Percentiles rank a stretch among this genome's conserved stretches.
Evolutionary conservation across 2,329 filamentous ascomycete genomes (phyloP).

Genomic region (Botrytis porri): DNA sequence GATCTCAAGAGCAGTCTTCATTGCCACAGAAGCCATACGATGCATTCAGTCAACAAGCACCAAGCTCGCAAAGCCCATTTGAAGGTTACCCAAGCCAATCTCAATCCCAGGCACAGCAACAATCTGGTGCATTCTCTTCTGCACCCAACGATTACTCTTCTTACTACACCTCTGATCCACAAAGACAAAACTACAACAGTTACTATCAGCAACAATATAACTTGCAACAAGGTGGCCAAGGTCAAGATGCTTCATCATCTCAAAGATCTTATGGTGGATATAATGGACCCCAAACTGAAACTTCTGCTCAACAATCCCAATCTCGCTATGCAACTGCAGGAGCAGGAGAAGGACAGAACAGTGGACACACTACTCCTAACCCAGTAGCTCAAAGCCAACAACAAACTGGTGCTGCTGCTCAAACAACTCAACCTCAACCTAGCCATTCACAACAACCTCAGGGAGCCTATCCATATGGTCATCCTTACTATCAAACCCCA

Average conservation of each 20-base stretch:
- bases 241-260: conserved; percentile 66
- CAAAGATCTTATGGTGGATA: conserved; percentile 80
- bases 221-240: conserved; percentile 52
- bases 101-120: conserved; percentile 55
- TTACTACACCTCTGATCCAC: conserved; percentile 77
- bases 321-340: conserved; percentile 58
- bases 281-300: conserved; percentile 60
- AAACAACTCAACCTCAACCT: conserved; percentile 41
- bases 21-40: conserved; percentile 80
- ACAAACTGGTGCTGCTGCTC: conserved; percentile 42
- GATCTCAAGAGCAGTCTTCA: conserved; percentile 57
- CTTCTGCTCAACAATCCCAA: conserved; percentile 62
- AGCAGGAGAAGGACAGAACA: conserved; percentile 74
- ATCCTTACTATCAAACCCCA: conserved; percentile 60
- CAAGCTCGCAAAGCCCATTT: conserved; percentile 55
- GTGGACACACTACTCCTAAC: conserved; percentile 87
- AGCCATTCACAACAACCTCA: conserved; percentile 53
- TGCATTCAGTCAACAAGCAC: conserved; percentile 75
- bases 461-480: conserved; percentile 50
- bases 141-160: conserved; percentile 77
- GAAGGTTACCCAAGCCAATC: conserved; percentile 60
- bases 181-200: conserved; percentile 72
- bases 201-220: conserved; percentile 59
- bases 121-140: conserved; percentile 67
- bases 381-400: conserved; percentile 60